Percentiles rank a stretch among this genome's conserved stretches.
These are phyloP conservation scores for Setaria italica DNA, from an alignment of 202 grass and related monocot species.

Conservation along the genomic window DNA sequence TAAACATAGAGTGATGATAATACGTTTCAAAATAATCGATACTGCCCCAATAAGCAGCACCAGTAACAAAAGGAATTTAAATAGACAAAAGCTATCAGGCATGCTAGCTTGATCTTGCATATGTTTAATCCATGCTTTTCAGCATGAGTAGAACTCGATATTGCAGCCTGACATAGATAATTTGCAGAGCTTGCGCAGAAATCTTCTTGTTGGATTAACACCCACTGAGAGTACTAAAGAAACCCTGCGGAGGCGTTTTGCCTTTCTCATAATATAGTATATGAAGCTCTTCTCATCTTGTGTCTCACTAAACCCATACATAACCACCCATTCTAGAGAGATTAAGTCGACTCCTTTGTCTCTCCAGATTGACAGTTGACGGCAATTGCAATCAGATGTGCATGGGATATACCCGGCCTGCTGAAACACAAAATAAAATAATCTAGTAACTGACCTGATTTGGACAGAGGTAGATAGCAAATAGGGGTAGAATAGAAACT, in stretches of 20 bases:
- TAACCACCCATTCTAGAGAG: background rate
- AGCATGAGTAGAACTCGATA: too few species aligned
- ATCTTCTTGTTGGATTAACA: background rate
- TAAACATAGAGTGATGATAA: too few species aligned
- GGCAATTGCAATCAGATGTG: background rate
- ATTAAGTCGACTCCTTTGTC: background rate
- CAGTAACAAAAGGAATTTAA: too few species aligned
- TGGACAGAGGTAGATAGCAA: too few species aligned
- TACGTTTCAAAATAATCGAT: too few species aligned
- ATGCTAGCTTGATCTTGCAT: too few species aligned
- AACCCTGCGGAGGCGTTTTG: background rate
- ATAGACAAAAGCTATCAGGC: too few species aligned
- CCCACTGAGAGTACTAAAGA: background rate
- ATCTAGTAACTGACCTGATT: too few species aligned
- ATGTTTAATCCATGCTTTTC: too few species aligned
- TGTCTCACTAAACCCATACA: background rate
- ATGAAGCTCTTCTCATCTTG: background rate
- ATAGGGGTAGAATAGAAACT: too few species aligned
- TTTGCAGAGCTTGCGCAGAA: background rate
- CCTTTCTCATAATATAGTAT: constrained; percentile 12
- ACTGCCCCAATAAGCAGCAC: too few species aligned
- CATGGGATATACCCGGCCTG: background rate
- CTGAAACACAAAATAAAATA: too few species aligned
- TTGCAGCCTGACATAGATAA: background rate
- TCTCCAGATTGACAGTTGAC: background rate